Percentiles rank a stretch among this genome's conserved stretches.
Evolutionary conservation across 1,139 yeast species (phyloP).

Genomic region (Yamadazyma songkhlaensis): DNA sequence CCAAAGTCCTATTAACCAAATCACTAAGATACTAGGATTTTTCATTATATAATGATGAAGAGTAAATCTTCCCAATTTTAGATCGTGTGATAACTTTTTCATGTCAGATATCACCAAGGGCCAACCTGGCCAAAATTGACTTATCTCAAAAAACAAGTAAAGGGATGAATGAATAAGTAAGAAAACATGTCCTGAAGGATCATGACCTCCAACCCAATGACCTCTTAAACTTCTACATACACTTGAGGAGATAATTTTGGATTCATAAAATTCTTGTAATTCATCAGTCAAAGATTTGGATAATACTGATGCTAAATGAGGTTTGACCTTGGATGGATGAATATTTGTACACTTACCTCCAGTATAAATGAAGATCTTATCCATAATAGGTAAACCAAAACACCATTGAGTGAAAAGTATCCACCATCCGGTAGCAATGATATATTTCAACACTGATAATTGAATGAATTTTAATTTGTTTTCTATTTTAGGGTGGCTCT

Average conservation of each 20-base stretch:
- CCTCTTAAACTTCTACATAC: slow-evolving; percentile 66
- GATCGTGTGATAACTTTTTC: slow-evolving; percentile 2
- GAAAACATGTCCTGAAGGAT: slow-evolving; percentile 94
- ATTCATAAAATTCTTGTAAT: slow-evolving; percentile 15
- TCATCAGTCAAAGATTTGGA: slow-evolving; percentile 4
- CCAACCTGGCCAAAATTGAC: slow-evolving; percentile 38
- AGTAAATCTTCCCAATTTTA: slow-evolving; percentile 1
- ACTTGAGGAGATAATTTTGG: slow-evolving; percentile 37
- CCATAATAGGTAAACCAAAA: slow-evolving; percentile 88
- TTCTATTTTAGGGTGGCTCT: slow-evolving; percentile 11
- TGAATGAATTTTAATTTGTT: slow-evolving; percentile 9
- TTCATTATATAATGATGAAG: slow-evolving; percentile 14
- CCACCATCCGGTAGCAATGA: slow-evolving; percentile 74
- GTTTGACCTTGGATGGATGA: slow-evolving; percentile 7
- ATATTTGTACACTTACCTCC: slow-evolving; percentile 73
- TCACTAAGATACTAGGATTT: slow-evolving; percentile 44
- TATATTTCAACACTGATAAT: slow-evolving; percentile 37
- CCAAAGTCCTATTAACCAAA: slow-evolving; percentile 58
- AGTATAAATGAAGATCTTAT: slow-evolving; percentile 68
- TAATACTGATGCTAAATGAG: slow-evolving; percentile 7
- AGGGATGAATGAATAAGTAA: slow-evolving; percentile 70
- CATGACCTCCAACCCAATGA: slow-evolving; percentile 89
- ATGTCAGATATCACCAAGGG: slow-evolving; percentile 4
- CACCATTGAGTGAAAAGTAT: slow-evolving; percentile 83
- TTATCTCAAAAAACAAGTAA: slow-evolving; percentile 65